Conservation (phyloP, 768 basidiomycete species). For the Trametes maxima region DNA sequence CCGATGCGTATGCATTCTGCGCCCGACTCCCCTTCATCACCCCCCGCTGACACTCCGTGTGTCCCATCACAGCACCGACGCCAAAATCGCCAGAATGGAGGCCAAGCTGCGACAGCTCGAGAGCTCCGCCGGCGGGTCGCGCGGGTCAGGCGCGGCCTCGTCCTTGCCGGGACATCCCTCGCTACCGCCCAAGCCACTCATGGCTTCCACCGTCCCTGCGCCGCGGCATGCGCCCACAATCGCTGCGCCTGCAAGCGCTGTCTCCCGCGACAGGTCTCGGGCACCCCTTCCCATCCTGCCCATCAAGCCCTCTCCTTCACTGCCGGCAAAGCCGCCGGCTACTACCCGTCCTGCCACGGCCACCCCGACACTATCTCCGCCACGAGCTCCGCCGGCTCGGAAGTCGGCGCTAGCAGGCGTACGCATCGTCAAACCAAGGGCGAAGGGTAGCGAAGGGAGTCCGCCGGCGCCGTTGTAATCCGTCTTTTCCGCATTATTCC, state of each 20-base stretch:
- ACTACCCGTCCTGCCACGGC: background rate
- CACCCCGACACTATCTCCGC: background rate
- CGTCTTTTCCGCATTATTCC: background rate
- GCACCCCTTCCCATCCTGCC: slow-evolving; percentile 19
- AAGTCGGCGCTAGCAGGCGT: slow-evolving; percentile 19
- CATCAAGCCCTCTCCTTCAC: slow-evolving; percentile 2
- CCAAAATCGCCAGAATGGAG: slow-evolving; percentile 95
- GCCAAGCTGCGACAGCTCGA: slow-evolving; percentile 89
- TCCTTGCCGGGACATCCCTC: slow-evolving; percentile 22
- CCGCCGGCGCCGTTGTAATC: background rate
- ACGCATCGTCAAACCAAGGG: slow-evolving; percentile 23
- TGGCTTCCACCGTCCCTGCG: background rate
- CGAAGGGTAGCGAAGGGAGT: background rate
- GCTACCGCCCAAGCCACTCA: slow-evolving; percentile 37
- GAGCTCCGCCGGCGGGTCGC: slow-evolving; percentile 20
- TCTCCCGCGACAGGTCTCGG: background rate
- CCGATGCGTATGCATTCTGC: slow-evolving; percentile 42
- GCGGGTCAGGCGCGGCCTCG: slow-evolving; percentile 15
- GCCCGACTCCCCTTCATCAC: background rate
- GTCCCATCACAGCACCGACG: slow-evolving; percentile 58
- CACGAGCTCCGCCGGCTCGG: background rate
- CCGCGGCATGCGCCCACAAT: slow-evolving; percentile 10
- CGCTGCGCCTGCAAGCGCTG: background rate
- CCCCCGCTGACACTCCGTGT: background rate
- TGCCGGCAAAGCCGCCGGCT: background rate